Percentiles rank a stretch among this genome's conserved stretches.
Conservation (phyloP, 192 early-diverging fungal genomes). For the Entomortierella parvispora region DNA sequence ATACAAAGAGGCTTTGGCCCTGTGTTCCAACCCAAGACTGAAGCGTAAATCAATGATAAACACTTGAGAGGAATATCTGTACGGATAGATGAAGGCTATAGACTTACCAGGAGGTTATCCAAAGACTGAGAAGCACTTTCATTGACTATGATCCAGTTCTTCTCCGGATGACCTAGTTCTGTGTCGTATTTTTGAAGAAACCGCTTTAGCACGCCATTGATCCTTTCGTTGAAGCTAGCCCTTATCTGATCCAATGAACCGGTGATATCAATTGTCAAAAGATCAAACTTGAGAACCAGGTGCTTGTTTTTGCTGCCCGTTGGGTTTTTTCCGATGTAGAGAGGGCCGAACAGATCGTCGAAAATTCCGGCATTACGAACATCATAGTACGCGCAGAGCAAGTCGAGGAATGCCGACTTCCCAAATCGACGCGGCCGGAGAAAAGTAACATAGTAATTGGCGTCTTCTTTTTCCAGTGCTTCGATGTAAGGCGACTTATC, state of each 20-base stretch:
- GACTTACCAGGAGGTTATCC: conserved; percentile 13
- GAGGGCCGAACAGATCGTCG: conserved; percentile 47
- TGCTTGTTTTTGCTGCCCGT: conserved; percentile 40
- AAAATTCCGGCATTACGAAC: conserved; percentile 39
- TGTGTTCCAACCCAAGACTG: conserved; percentile 28
- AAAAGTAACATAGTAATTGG: conserved; percentile 30
- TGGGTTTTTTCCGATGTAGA: conserved; percentile 49
- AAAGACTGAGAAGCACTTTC: conserved; percentile 19
- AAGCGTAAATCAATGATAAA: conserved; percentile 23
- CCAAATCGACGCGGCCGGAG: conserved; percentile 40
- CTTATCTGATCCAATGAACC: conserved; percentile 10
- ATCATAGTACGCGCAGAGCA: conserved; percentile 46
- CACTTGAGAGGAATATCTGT: conserved; percentile 4
- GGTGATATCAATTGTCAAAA: conserved; percentile 33
- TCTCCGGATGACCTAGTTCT: conserved; percentile 23
- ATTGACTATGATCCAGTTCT: conserved; percentile 11
- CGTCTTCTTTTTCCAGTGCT: conserved; percentile 26
- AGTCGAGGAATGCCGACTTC: conserved; percentile 49
- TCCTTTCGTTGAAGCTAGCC: conserved; percentile 18
- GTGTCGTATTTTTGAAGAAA: conserved; percentile 18
- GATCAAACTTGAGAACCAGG: conserved; percentile 49
- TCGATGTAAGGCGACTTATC: conserved; percentile 49
- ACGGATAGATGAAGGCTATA: too few relatives aligned
- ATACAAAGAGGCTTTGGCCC: conserved; percentile 42
- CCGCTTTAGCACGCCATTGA: conserved; percentile 18